Conservation (phyloP, 352 stramenopile genomes). For the Pythium vanterpoolii region DNA sequence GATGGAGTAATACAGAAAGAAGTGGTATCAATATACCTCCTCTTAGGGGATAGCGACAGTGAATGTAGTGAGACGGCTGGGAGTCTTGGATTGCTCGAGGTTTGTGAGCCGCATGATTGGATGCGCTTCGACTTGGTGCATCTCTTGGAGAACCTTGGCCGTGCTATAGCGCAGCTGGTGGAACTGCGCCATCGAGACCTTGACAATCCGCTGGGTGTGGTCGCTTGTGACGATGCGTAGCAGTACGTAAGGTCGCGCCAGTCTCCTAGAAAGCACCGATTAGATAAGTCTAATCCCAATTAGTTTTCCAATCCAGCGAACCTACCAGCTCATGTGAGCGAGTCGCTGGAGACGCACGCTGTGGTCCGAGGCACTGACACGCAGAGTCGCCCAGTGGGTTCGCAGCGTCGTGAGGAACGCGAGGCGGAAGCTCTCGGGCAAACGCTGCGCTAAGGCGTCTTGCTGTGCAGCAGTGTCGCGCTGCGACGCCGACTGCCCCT, state of each 20-base stretch:
- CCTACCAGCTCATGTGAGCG: slow-evolving; percentile 36
- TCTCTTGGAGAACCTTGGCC: slow-evolving; percentile 72
- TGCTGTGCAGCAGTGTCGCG: slow-evolving; percentile 31
- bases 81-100: slow-evolving; percentile 29
- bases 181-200: slow-evolving; percentile 60
- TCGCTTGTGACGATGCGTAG: slow-evolving; percentile 57
- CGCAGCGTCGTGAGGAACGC: slow-evolving; percentile 43
- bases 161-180: slow-evolving; percentile 73
- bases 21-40: neutral
- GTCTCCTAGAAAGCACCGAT: slow-evolving; percentile 20
- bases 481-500: slow-evolving; percentile 21
- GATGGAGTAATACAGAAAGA: neutral
- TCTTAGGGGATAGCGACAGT: neutral
- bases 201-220: slow-evolving; percentile 35
- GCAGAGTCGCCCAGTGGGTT: slow-evolving; percentile 16
- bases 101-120: slow-evolving; percentile 73
- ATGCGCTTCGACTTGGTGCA: slow-evolving; percentile 66
- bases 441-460: slow-evolving; percentile 30
- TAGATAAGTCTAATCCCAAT: neutral
- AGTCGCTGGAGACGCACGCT: slow-evolving; percentile 26
- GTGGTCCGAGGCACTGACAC: neutral
- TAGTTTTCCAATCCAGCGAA: neutral
- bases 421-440: slow-evolving; percentile 40
- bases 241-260: slow-evolving; percentile 25
- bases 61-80: neutral